A percentile compares a stretch with the other conserved stretches of the same genome.
These are phyloP conservation scores for Penicillium pulvis DNA, from an alignment of 495 filamentous ascomycete genomes.

Conservation along the genomic window DNA sequence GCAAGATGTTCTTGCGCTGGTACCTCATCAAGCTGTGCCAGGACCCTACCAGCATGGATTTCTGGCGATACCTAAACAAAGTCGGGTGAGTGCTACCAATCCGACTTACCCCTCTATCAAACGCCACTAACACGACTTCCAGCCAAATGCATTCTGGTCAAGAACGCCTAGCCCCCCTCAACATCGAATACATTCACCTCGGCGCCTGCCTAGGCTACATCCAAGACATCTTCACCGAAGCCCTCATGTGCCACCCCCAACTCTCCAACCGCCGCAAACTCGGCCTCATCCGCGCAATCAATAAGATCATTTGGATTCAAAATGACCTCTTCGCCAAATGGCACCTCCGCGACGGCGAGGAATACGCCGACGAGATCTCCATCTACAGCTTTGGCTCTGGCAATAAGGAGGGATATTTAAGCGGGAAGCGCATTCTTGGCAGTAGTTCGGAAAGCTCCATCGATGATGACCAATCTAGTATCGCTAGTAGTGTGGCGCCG, in stretches of 20 bases:
- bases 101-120: neutral
- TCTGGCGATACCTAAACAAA: slow-evolving; percentile 79
- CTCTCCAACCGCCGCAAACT: slow-evolving; percentile 64
- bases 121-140: neutral
- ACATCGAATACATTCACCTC: slow-evolving; percentile 78
- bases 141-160: slow-evolving; percentile 64
- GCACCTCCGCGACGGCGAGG: slow-evolving; percentile 72
- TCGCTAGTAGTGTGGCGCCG: slow-evolving; percentile 27
- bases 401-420: slow-evolving; percentile 66
- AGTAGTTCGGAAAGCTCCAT: slow-evolving; percentile 33
- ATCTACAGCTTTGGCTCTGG: slow-evolving; percentile 51
- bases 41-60: slow-evolving; percentile 70
- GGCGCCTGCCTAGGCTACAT: slow-evolving; percentile 67
- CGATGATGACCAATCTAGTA: slow-evolving; percentile 40
- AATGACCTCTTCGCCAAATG: slow-evolving; percentile 79
- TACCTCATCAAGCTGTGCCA: slow-evolving; percentile 70
- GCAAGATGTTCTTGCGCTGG: slow-evolving; percentile 74
- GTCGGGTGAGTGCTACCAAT: slow-evolving; percentile 53
- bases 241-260: slow-evolving; percentile 68
- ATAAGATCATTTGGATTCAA: slow-evolving; percentile 71
- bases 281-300: slow-evolving; percentile 64
- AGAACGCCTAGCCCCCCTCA: slow-evolving; percentile 63
- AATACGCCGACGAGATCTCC: slow-evolving; percentile 64
- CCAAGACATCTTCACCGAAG: slow-evolving; percentile 73
- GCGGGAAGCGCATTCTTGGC: slow-evolving; percentile 51